Conservation (phyloP, 306 rosid species). For the Datisca glomerata region DNA sequence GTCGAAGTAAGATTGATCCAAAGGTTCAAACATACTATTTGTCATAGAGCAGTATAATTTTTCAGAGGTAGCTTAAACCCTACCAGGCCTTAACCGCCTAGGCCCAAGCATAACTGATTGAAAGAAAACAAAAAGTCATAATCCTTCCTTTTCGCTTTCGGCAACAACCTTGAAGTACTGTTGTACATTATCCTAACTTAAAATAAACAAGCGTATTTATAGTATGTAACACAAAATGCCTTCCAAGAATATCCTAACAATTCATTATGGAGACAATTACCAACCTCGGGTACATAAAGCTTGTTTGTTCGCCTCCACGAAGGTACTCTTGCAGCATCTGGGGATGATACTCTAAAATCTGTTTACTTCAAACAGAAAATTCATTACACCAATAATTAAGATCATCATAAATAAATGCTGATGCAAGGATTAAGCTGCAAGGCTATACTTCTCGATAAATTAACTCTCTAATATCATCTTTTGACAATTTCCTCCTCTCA, state of each 20-base stretch:
- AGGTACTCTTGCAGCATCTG: slow-evolving; percentile 85
- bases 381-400: slow-evolving; percentile 10
- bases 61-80: too few species aligned
- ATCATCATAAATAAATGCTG: not conserved
- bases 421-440: slow-evolving; percentile 9
- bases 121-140: too few species aligned
- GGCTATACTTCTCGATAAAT: slow-evolving; percentile 77
- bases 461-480: slow-evolving; percentile 93
- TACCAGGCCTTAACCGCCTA: too few species aligned
- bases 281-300: slow-evolving; percentile 96
- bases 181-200: too few species aligned
- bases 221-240: too few species aligned
- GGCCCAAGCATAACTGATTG: too few species aligned
- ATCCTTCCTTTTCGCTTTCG: too few species aligned
- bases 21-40: too few species aligned
- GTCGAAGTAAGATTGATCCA: too few species aligned
- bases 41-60: too few species aligned
- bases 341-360: slow-evolving; percentile 99
- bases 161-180: too few species aligned
- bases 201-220: too few species aligned
- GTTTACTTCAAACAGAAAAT: slow-evolving; percentile 21
- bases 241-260: not conserved
- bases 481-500: slow-evolving; percentile 74
- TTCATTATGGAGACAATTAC: not conserved
- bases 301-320: slow-evolving; percentile 76